These are phyloP conservation scores for Seminavis robusta DNA, from an alignment of 108 stramenopile species.

Conservation along the genomic window DNA sequence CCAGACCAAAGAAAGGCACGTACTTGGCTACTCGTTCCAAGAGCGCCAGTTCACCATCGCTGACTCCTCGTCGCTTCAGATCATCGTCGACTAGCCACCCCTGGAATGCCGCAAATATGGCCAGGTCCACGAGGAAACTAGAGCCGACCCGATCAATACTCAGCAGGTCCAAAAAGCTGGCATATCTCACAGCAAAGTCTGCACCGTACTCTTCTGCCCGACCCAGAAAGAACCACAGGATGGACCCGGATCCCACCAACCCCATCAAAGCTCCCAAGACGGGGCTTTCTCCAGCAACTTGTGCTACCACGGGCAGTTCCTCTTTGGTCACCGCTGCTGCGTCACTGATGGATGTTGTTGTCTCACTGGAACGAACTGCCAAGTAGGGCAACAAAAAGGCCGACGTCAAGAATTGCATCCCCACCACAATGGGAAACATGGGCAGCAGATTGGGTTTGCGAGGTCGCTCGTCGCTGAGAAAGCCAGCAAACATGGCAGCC, in stretches of 20 bases:
- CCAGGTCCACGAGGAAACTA: conserved; percentile 79
- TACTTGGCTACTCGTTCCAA: conserved; percentile 56
- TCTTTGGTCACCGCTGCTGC: conserved; percentile 26
- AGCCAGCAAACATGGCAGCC: conserved; percentile 86
- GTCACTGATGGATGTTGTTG: background rate
- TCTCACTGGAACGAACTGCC: conserved; percentile 54
- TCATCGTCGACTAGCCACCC: conserved; percentile 90
- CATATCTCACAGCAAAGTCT: conserved; percentile 73
- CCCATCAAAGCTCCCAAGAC: conserved; percentile 52
- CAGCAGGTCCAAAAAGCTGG: conserved; percentile 55
- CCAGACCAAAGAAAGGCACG: conserved; percentile 83
- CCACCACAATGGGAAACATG: conserved; percentile 59
- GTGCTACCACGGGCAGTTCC: conserved; percentile 29
- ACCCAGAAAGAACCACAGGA: conserved; percentile 68
- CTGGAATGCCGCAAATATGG: conserved; percentile 83
- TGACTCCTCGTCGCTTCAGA: conserved; percentile 58
- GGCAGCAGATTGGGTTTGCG: conserved; percentile 66
- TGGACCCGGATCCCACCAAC: conserved; percentile 51
- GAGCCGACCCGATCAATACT: conserved; percentile 81
- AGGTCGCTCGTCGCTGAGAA: conserved; percentile 75
- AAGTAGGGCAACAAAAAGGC: conserved; percentile 84
- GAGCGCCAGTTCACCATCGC: conserved; percentile 27
- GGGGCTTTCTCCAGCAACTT: conserved; percentile 57
- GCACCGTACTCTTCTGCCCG: no score
- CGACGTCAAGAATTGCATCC: conserved; percentile 89